Base-by-base conservation (phyloP, 805 yeast genomes). In the Saccharomyces kudriavzevii region DNA sequence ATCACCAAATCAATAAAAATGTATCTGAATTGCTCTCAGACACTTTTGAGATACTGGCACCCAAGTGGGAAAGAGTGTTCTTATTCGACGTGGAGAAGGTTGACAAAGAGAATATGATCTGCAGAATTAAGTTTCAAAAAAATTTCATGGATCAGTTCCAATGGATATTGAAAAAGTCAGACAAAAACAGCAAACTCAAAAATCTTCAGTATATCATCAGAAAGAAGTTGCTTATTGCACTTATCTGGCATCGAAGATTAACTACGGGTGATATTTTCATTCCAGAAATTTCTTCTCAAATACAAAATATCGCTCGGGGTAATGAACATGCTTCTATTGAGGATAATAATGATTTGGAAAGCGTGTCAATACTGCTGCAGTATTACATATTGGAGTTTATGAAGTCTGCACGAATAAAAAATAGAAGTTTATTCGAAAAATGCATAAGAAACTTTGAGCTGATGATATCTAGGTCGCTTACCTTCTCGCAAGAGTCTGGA, bases 401-500 rank as follows among this genome's bases (percentile, higher is more conserved):
- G 31, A 8, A 20, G 4, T 49, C 48, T 4, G 56, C 54, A 10
- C 29, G 27, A 20, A 25, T 55, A 8, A 17, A 40, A 11, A 35
- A 54, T 8, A 29, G 24, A 24, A 20, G 24, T 1, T 25, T 47
- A 11, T 48, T 57, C 9, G 49, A 49, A 22, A 40, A 22, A 13
- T 51, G 47, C 24, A 45, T 60, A 1, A 14, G 22, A 5, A n/a
- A 30, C 5, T 35, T 60, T 17, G 50, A 55, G 6, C 25, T 48
- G n/a, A 17, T 57, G 6, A 47, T 52, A n/a, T 35, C 52, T 4
- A 47, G 50, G 3, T 61, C 64, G 3, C 49, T 63, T n/a, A 50
- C 62, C 3, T 46, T 64, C 14, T 54, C 63, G 4, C 68, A 63
- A 48, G 54, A 58, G 22, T 49, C 65, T 1, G 57, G 59, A n/a